Evolutionary conservation across 176 grass and related monocot genomes (phyloP).

Genomic region (Rhynchospora pubera): DNA sequence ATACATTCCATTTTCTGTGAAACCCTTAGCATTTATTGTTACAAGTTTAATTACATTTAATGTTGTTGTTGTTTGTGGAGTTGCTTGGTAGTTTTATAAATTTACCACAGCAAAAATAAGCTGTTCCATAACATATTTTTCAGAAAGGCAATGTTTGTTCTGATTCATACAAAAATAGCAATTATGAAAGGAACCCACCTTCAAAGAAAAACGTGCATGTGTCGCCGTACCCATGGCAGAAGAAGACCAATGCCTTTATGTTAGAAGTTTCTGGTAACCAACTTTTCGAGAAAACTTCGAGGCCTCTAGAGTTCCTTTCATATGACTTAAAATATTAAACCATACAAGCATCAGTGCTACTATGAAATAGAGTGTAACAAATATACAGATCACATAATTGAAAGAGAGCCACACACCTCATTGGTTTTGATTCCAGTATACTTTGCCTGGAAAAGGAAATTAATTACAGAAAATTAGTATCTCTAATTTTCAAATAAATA

Average conservation of each 20-base stretch:
- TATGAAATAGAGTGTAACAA: background rate
- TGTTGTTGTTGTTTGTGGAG: background rate
- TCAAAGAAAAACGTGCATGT: conserved; percentile 99
- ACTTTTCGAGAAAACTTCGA: conserved; percentile 92
- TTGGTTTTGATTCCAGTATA: conserved; percentile 54
- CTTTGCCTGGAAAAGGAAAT: conserved; percentile 39
- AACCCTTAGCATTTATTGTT: background rate
- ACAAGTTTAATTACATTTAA: background rate
- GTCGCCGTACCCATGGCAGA: conserved; percentile 95
- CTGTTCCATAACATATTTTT: conserved; percentile 8
- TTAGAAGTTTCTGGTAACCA: conserved; percentile 61
- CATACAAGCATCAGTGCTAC: background rate
- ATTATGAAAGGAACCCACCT: conserved; percentile 36
- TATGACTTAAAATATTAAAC: conserved; percentile 42
- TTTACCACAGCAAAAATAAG: background rate
- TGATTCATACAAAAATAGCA: background rate
- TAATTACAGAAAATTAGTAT: conserved; percentile 8
- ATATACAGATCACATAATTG: background rate
- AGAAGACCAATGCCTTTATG: conserved; percentile 73
- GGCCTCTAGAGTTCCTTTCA: conserved; percentile 72
- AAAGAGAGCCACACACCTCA: conserved; percentile 49
- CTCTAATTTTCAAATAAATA: background rate
- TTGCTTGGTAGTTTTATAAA: background rate
- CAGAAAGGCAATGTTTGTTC: background rate
- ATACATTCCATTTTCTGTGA: background rate